Base-by-base conservation (phyloP, 1,284 basidiomycete genomes). In the Sphagnurus paluster region DNA sequence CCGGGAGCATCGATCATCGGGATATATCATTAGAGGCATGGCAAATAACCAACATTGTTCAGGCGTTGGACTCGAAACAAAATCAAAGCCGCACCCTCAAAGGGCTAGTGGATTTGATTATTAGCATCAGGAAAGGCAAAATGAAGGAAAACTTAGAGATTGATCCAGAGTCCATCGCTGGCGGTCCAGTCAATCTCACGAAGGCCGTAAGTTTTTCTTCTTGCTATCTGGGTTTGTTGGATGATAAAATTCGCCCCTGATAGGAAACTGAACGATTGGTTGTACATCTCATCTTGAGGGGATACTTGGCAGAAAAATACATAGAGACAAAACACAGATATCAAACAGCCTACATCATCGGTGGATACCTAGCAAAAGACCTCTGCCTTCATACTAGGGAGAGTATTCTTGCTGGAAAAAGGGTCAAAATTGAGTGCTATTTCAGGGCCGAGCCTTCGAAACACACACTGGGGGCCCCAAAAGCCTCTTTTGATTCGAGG, bases 241-340 rank as follows among this genome's bases (percentile, higher is more conserved):
- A 33, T 2, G 10, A 16, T 44, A 30, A n/a, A n/a, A n/a, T n/a
- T n/a, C n/a, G n/a, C n/a, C n/a, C n/a, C n/a, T n/a, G 32, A 37
- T 56, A 94, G 90, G 84, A 93, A 37, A 73, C 80, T 23, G 90
- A 93, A 62, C 67, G 72, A 19, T 71, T 95, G n/a, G 61, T 91
- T 16, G 76, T 91, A 5, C 72, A 84, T 29, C 67, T 96, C 1
- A 62, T 90, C n/a, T 53, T 73, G 11, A 57, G 66, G 33, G 56
- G 62, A 9, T 75, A 73, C 45, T 54, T 77, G 1, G 83, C 49
- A 54, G 77, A 66, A 74, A 84, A 69, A 57, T 85, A 79, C 56
- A n/a, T n/a, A n/a, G n/a, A 66, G 72, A 29, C 65, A 70, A 3
- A 91, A 76, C 1, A 67, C 79, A 1, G 85, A 89, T 55, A 57